Conservation (phyloP, 306 rosid species). For the Medicago arabica region DNA sequence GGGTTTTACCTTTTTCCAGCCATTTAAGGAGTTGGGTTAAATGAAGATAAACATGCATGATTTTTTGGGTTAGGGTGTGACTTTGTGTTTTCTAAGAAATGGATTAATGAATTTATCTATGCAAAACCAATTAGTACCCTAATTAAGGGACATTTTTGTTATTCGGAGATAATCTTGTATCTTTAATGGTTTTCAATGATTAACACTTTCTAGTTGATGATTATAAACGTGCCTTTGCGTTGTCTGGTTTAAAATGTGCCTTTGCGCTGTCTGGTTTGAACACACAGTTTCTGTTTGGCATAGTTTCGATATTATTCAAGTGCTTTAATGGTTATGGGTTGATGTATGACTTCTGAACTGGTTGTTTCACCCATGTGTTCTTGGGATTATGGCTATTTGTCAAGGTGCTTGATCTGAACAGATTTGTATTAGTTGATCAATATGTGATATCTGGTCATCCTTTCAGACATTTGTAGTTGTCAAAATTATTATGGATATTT, state of each 20-base stretch:
- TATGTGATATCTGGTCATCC: not conserved
- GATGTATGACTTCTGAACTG: slow-evolving; percentile 15
- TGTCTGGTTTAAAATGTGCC: not conserved
- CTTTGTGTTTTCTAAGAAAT: not conserved
- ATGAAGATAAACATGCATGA: slow-evolving; percentile 14
- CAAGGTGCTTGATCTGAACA: slow-evolving; percentile 3
- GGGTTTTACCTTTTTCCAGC: not conserved
- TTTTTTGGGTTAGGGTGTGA: slow-evolving; percentile 5
- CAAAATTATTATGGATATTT: slow-evolving; percentile 14
- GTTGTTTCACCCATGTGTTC: slow-evolving; percentile 16
- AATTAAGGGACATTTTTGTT: not conserved
- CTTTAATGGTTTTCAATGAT: slow-evolving; percentile 8
- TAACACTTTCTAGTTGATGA: not conserved
- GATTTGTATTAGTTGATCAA: not conserved
- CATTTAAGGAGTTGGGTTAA: slow-evolving; percentile 4
- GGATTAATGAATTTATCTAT: not conserved
- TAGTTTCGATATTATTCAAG: slow-evolving; percentile 1
- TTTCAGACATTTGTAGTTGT: slow-evolving; percentile 13
- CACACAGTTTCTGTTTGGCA: not conserved
- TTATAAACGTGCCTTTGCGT: not conserved
- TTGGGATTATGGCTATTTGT: not conserved
- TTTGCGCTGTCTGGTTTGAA: slow-evolving; percentile 3
- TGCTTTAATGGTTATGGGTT: not conserved
- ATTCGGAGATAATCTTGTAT: not conserved
- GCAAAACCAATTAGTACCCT: not conserved